phyloP scores from a whole-genome alignment of 371 early-diverging fungal genomes.

The Modicella reniformis region DNA sequence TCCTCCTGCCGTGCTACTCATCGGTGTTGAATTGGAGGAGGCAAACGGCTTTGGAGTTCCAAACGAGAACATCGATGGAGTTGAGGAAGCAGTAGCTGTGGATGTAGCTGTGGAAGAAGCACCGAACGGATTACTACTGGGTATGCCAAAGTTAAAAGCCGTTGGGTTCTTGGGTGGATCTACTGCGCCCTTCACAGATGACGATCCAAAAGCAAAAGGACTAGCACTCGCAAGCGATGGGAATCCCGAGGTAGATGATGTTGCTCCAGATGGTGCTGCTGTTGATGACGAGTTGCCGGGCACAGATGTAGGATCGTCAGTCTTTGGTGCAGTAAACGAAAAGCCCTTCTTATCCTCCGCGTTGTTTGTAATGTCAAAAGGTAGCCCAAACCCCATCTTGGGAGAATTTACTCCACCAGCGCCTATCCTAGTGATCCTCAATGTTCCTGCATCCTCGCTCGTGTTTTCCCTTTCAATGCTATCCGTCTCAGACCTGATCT shows the following conservation, averaged over 20 bases:
- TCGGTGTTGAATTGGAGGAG: constrained; percentile 4
- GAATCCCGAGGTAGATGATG: constrained; percentile 12
- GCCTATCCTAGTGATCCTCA: neutral
- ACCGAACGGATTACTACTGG: constrained; percentile 8
- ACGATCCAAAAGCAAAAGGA: constrained; percentile 24
- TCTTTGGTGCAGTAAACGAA: neutral
- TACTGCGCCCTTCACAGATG: constrained; percentile 33
- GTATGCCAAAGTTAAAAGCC: constrained; percentile 18
- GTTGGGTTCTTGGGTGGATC: constrained; percentile 36
- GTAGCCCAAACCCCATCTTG: constrained; percentile 22
- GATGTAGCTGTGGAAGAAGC: neutral
- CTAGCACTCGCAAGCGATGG: constrained; percentile 7
- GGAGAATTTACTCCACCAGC: constrained; percentile 11
- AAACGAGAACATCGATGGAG: neutral
- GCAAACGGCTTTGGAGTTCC: constrained; percentile 15
- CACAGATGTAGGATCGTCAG: neutral
- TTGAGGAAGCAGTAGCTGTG: neutral
- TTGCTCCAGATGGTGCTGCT: neutral
- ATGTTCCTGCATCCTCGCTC: neutral
- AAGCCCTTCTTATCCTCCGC: constrained; percentile 6
- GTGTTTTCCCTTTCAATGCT: neutral
- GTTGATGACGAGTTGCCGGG: neutral
- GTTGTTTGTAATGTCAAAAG: constrained; percentile 1
- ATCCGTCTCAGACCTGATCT: constrained; percentile 5
- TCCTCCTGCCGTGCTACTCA: constrained; percentile 1